Percentiles rank a stretch among this genome's conserved stretches.
phyloP scores from a whole-genome alignment of 2,329 filamentous ascomycete genomes.

The Ramularia endophylla region DNA sequence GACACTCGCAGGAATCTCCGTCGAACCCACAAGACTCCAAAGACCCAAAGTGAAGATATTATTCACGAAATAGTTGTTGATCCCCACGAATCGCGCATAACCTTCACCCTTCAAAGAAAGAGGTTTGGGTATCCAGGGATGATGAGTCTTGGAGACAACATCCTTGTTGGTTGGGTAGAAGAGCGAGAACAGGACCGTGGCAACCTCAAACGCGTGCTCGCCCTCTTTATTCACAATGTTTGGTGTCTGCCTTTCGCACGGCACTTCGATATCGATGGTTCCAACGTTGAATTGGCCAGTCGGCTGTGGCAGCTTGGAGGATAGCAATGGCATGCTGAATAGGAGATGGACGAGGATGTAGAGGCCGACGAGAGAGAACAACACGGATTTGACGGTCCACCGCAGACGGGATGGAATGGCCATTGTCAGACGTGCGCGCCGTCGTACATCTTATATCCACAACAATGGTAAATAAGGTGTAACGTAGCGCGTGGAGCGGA shows the following conservation, averaged over 20 bases:
- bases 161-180: conserved; percentile 39
- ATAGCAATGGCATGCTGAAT: conserved; percentile 38
- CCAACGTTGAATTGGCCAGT: conserved; percentile 40
- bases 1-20: conserved; percentile 39
- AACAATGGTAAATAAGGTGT: too few relatives aligned
- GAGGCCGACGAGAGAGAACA: too few relatives aligned
- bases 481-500: too few relatives aligned
- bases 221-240: conserved; percentile 35
- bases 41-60: conserved; percentile 36
- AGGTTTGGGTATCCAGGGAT: conserved; percentile 41
- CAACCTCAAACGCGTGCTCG: conserved; percentile 38
- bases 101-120: conserved; percentile 39
- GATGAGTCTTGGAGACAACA: conserved; percentile 24
- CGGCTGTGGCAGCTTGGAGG: conserved; percentile 37
- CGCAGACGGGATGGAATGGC: conserved; percentile 19
- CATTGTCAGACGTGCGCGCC: too few relatives aligned
- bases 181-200: conserved; percentile 41
- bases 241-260: conserved; percentile 32
- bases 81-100: conserved; percentile 38
- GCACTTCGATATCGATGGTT: conserved; percentile 39
- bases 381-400: conserved; percentile 11
- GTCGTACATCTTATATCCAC: too few relatives aligned
- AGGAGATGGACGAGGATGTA: conserved; percentile 34
- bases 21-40: conserved; percentile 38
- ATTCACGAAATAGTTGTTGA: conserved; percentile 33